Conservation (phyloP, 2,329 filamentous ascomycete genomes). For the Fusarium pseudoanthophilum region DNA sequence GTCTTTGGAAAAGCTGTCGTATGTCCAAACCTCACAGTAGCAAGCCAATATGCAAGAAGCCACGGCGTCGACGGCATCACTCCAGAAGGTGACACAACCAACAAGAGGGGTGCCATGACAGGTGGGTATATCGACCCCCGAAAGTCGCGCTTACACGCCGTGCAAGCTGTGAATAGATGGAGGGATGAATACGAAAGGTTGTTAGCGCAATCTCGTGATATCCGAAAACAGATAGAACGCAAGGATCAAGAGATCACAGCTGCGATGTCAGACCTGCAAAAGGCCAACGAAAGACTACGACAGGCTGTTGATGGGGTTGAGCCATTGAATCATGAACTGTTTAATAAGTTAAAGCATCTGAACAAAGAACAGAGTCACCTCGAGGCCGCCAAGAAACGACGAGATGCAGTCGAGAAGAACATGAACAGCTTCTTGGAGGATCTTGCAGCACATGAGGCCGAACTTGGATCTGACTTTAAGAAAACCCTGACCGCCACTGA, state of each 20-base stretch:
- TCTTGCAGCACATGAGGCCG: slow-evolving; percentile 79
- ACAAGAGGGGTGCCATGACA: slow-evolving; percentile 94
- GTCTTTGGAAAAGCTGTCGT: slow-evolving; percentile 97
- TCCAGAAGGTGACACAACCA: slow-evolving; percentile 91
- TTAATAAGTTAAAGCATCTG: slow-evolving; percentile 78
- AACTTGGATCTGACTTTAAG: slow-evolving; percentile 89
- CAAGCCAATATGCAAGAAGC: slow-evolving; percentile 89
- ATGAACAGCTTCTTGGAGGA: slow-evolving; percentile 81
- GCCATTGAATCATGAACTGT: slow-evolving; percentile 80
- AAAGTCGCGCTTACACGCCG: slow-evolving; percentile 86
- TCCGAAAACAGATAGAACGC: slow-evolving; percentile 76
- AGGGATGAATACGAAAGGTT: slow-evolving; percentile 79
- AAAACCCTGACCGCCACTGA: slow-evolving; percentile 87
- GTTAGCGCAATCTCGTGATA: slow-evolving; percentile 69
- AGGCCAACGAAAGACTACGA: slow-evolving; percentile 79
- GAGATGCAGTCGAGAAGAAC: slow-evolving; percentile 77
- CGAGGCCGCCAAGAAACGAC: slow-evolving; percentile 72
- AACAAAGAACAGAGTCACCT: slow-evolving; percentile 79
- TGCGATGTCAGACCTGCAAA: slow-evolving; percentile 85
- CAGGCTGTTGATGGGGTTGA: slow-evolving; percentile 86
- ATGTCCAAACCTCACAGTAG: slow-evolving; percentile 88
- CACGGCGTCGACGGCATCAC: slow-evolving; percentile 95
- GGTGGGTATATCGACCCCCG: slow-evolving; percentile 92
- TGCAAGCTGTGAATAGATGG: slow-evolving; percentile 79
- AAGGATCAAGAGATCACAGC: slow-evolving; percentile 91